Base-by-base conservation (phyloP, 2,329 filamentous ascomycete species). In the Xylariaceae sp. region DNA sequence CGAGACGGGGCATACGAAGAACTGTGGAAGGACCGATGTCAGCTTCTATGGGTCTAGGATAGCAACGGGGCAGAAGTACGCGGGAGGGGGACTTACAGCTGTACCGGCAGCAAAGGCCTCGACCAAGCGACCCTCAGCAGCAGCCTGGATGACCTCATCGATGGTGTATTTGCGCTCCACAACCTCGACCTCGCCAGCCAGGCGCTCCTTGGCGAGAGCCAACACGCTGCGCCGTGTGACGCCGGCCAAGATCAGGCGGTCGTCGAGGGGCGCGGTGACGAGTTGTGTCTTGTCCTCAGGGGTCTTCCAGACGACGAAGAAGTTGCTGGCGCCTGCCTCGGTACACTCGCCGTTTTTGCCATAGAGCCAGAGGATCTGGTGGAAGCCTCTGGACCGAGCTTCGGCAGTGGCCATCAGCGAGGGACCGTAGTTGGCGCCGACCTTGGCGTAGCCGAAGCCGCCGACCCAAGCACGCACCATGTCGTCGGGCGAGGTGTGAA, bases 291-390 rank as follows among this genome's bases (percentile, higher is more conserved):
- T 74, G 6, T 75, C 80, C 51, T 81, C 74, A 59, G 71, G 75
- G 32, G 73, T 75, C 57, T 71, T 74, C 85, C 84, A 88, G 9
- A 95, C 69, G 6, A 94, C 71, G 57, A 96, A 94, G 67, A 95
- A 95, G 66, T 96, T 96, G 56, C 80, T 86, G 9, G 88, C 89
- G 4, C 89, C 89, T 2, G 89, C 89, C 68, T 96, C 89, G 2
- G 89, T 96, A 48, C 94, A 88, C 58, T 78, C 77, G 36, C 76
- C 77, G 51, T 90, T 73, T 28, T 76, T 63, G 1, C 88, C 88
- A 56, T 94, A 92, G 35, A 96, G 73, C 89, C 89, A 96, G n/a
- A 96, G 74, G 40, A 96, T 83, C 71, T 96, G 90, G 57, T 90
- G 78, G 64, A 80, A 96, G 0, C 90, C 89, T 28, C 76, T 67